Percentiles rank a stretch among this genome's conserved stretches.
Evolutionary conservation across 257 asterid species (phyloP).

Genomic region (Voacanga thouarsii): DNA sequence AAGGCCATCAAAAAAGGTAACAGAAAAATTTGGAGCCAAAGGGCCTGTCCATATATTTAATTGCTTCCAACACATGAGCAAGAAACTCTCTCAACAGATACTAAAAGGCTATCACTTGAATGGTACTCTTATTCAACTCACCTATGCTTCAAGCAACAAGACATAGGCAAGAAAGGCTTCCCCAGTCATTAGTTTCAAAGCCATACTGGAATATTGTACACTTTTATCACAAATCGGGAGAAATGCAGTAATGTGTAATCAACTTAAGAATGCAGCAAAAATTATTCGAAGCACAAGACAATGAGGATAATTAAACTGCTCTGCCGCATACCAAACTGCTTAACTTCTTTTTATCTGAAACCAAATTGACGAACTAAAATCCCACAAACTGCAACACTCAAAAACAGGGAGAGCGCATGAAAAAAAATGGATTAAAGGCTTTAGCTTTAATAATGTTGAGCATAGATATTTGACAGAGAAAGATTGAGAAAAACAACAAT

Average conservation of each 20-base stretch:
- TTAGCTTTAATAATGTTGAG: neutral
- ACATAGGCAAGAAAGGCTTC: neutral
- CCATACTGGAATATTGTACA: neutral
- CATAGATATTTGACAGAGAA: neutral
- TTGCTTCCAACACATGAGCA: neutral
- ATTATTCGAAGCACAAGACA: too few species aligned
- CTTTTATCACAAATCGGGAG: neutral
- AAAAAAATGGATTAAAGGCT: neutral
- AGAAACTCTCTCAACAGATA: neutral
- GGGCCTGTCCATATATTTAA: neutral
- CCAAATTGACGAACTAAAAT: neutral
- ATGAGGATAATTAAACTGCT: neutral
- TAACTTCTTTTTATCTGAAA: neutral
- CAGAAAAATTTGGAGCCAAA: neutral
- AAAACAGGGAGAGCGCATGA: neutral
- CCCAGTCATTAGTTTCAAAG: neutral
- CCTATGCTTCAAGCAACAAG: neutral
- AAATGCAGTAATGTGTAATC: neutral
- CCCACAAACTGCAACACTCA: neutral
- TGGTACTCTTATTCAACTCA: neutral
- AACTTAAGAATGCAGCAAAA: neutral
- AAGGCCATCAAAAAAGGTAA: neutral
- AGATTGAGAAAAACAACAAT: neutral
- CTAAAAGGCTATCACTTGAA: neutral
- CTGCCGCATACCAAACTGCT: slow-evolving; percentile 3